phyloP scores from a whole-genome alignment of 176 grass and related monocot genomes.

The Zoysia japonica region DNA sequence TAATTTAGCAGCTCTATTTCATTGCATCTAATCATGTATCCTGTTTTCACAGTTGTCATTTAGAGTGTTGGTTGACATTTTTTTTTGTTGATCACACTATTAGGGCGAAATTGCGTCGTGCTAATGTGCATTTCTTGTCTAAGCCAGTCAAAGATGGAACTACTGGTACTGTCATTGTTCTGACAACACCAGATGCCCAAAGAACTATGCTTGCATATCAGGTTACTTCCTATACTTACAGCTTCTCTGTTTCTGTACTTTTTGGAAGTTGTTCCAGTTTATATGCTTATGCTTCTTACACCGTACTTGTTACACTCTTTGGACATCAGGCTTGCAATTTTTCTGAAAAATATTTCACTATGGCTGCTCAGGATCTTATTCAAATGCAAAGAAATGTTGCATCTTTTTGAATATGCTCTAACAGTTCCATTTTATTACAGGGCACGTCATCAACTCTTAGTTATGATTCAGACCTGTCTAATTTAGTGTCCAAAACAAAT shows the following conservation, averaged over 20 bases:
- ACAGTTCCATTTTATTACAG: conserved; percentile 39
- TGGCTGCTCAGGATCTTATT: background rate
- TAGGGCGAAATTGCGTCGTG: conserved; percentile 73
- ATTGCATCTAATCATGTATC: background rate
- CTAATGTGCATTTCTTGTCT: conserved; percentile 90
- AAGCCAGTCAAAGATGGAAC: conserved; percentile 77
- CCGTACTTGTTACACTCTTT: background rate
- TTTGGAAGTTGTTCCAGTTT: conserved; percentile 5
- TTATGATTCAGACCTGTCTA: conserved; percentile 68
- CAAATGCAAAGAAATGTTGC: background rate
- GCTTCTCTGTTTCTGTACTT: background rate
- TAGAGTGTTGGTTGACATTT: conserved; percentile 29
- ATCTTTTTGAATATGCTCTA: background rate
- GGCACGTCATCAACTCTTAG: conserved; percentile 75
- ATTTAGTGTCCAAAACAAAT: conserved; percentile 80
- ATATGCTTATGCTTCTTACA: background rate
- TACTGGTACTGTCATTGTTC: conserved; percentile 92
- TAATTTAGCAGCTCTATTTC: background rate
- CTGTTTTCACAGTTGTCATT: background rate
- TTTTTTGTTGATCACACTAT: background rate
- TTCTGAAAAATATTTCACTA: conserved; percentile 17
- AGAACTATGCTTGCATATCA: conserved; percentile 95
- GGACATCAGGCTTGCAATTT: conserved; percentile 1
- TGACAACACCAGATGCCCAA: conserved; percentile 89
- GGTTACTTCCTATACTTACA: conserved; percentile 47